Evolutionary conservation across 2,329 filamentous ascomycete genomes (phyloP), one percentile per base, ranked within the genome.

Genomic region (Parafenestella ontariensis): DNA sequence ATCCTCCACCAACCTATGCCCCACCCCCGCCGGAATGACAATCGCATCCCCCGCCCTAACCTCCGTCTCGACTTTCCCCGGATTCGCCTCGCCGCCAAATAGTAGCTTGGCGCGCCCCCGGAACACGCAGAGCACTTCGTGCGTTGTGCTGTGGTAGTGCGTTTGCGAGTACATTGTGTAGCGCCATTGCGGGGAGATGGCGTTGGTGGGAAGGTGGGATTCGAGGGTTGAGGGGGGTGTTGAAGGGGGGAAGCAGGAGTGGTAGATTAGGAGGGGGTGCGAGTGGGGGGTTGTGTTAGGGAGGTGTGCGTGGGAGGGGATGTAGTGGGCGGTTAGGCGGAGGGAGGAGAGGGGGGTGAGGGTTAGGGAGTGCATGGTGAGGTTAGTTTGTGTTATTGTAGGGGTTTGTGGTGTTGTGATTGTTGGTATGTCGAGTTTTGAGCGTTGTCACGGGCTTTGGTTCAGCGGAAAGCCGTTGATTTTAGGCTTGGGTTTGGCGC

Each of bases 71-170:
- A 89, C 81, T 4, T 80, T 76, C 0, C 71, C 76, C 0, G 83
- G 81, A 56, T 89, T 90, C 0, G 78, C 76, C 60, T 89, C 86
- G 13, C 87, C 86, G 4, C 88, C 87, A 58, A 91, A 90, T 57
- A 86, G 88, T 1, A 91, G 77, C 31, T 75, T 79, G 0, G 89
- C 88, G 21, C 76, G 79, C 0, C 88, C 87, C 2, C 73, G 73
- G 37, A 81, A 80, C 43, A 90, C 80, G 61, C 81, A 84, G 2
- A 91, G 81, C 2, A 90, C 82, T 74, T 90, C 87, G 68, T 90
- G 87, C 0, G 84, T 82, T 0, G 82, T 89, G 63, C 80, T 85
- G 75, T 91, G 88, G 71, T 88, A 91, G 73, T 90, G 88, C 0
- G 82, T 85, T 5, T 81, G 83, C 31, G 70, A 73, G 71, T 88